phyloP scores from a whole-genome alignment of 2,329 filamentous ascomycete species.

The Botrytis elliptica region DNA sequence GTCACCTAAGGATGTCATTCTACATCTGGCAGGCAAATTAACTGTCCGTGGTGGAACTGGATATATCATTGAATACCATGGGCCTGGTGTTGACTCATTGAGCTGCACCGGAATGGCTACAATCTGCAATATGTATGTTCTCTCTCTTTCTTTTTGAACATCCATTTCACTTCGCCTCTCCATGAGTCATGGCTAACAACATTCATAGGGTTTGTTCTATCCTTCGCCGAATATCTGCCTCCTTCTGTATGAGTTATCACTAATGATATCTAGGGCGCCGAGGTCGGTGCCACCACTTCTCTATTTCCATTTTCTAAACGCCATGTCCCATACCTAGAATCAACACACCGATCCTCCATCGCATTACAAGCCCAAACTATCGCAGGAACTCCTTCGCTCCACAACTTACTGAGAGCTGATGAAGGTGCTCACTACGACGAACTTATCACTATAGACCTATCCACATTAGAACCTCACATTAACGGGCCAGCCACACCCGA shows the following conservation, averaged over 20 bases:
- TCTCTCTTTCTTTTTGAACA: background rate
- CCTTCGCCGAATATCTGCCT: background rate
- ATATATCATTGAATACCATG: constrained; percentile 91
- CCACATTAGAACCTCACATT: constrained; percentile 87
- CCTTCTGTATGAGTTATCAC: background rate
- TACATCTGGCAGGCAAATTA: constrained; percentile 82
- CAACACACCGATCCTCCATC: constrained; percentile 67
- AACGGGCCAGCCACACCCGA: constrained; percentile 98
- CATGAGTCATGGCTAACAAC: background rate
- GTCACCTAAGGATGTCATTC: constrained; percentile 91
- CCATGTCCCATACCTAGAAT: constrained; percentile 80
- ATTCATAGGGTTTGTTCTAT: background rate
- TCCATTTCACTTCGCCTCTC: background rate
- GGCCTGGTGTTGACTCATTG: constrained; percentile 82
- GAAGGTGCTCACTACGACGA: constrained; percentile 83
- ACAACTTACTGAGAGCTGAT: constrained; percentile 73
- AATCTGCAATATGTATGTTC: constrained; percentile 69
- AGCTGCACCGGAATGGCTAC: constrained; percentile 94
- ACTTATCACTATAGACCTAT: constrained; percentile 86
- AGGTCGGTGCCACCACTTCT: constrained; percentile 80
- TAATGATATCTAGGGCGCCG: constrained; percentile 51
- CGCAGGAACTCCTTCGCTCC: constrained; percentile 42
- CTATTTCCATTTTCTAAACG: constrained; percentile 84
- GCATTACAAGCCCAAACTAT: constrained; percentile 38
- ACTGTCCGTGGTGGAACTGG: constrained; percentile 94